A percentile compares a stretch with the other conserved stretches of the same genome.
These are phyloP conservation scores for Cyberlindnera maritima DNA, from an alignment of 805 yeast genomes.

Conservation along the genomic window DNA sequence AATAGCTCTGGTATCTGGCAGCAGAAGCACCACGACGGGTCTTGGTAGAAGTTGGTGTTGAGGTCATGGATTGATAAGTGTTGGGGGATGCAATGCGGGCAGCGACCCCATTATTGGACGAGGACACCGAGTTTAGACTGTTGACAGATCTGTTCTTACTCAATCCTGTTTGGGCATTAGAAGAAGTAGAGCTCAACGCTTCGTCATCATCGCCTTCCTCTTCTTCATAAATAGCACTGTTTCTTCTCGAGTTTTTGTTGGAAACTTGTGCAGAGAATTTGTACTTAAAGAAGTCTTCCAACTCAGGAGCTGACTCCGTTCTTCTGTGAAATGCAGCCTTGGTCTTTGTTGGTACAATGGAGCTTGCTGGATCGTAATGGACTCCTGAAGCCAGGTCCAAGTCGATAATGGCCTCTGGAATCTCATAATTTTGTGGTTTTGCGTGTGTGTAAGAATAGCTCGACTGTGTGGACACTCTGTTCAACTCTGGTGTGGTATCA, in stretches of 20 bases:
- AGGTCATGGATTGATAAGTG: slow-evolving; percentile 12
- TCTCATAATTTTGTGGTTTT: slow-evolving; percentile 28
- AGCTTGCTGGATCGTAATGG: slow-evolving; percentile 28
- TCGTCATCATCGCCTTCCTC: slow-evolving; percentile 29
- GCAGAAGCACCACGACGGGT: slow-evolving; percentile 39
- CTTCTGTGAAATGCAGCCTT: slow-evolving; percentile 41
- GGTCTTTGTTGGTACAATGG: slow-evolving; percentile 26
- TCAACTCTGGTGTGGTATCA: slow-evolving; percentile 27
- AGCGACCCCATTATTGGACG: not conserved
- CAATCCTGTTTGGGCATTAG: slow-evolving; percentile 7
- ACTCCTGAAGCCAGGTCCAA: slow-evolving; percentile 50
- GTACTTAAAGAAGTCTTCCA: slow-evolving; percentile 33
- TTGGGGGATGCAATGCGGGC: slow-evolving; percentile 11
- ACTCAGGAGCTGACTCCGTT: slow-evolving; percentile 56
- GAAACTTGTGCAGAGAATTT: slow-evolving; percentile 11
- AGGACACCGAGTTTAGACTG: slow-evolving; percentile 16
- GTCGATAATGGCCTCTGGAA: slow-evolving; percentile 57
- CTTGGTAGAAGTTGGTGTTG: slow-evolving; percentile 31
- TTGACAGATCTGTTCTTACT: slow-evolving; percentile 23
- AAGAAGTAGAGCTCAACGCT: slow-evolving; percentile 21
- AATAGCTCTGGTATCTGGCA: slow-evolving; percentile 47
- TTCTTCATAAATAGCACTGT: slow-evolving; percentile 33
- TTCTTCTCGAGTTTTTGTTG: slow-evolving; percentile 19
- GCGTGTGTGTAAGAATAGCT: slow-evolving; percentile 11
- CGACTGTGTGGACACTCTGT: slow-evolving; percentile 8